Percentiles rank a stretch among this genome's conserved stretches.
These are phyloP conservation scores for Canavalia ensiformis DNA, from an alignment of 306 rosid species.

Conservation along the genomic window DNA sequence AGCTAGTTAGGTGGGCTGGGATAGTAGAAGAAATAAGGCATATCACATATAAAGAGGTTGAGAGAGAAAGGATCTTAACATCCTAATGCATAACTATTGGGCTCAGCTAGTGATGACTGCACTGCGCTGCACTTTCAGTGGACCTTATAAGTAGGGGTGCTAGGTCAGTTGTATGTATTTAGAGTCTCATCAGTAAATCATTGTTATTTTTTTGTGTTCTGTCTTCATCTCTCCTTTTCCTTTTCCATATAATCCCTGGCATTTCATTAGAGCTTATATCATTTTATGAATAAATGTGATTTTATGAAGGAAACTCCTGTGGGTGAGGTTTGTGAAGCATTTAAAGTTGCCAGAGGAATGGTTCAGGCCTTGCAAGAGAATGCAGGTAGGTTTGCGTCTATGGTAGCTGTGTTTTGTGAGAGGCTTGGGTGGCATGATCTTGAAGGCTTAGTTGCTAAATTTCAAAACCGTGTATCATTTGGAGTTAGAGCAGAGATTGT, in stretches of 20 bases:
- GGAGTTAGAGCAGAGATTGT: conserved; percentile 97
- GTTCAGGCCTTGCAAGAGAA: conserved; percentile 97
- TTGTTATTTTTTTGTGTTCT: not conserved
- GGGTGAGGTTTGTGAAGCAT: conserved; percentile 87
- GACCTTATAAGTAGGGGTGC: conserved; percentile 5
- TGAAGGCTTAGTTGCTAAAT: conserved; percentile 89
- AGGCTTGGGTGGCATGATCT: conserved; percentile 98
- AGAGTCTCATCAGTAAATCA: conserved; percentile 29
- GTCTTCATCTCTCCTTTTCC: not conserved
- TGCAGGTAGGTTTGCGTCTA: conserved; percentile 98
- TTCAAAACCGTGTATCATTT: conserved; percentile 95
- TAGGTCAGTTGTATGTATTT: not conserved
- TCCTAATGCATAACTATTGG: not conserved
- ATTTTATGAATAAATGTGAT: conserved; percentile 32
- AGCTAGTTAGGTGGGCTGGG: too few relatives aligned
- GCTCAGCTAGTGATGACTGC: not conserved
- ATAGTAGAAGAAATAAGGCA: too few relatives aligned
- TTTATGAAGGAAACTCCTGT: conserved; percentile 84
- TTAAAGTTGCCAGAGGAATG: conserved; percentile 97
- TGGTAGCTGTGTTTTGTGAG: conserved; percentile 94
- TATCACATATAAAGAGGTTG: too few relatives aligned
- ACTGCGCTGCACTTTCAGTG: not conserved
- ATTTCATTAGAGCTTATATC: conserved; percentile 19
- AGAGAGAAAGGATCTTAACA: too few relatives aligned
- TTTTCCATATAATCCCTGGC: conserved; percentile 17